Evolutionary conservation across 257 asterid genomes (phyloP).

Genomic region (Solanum raphanifolium): DNA sequence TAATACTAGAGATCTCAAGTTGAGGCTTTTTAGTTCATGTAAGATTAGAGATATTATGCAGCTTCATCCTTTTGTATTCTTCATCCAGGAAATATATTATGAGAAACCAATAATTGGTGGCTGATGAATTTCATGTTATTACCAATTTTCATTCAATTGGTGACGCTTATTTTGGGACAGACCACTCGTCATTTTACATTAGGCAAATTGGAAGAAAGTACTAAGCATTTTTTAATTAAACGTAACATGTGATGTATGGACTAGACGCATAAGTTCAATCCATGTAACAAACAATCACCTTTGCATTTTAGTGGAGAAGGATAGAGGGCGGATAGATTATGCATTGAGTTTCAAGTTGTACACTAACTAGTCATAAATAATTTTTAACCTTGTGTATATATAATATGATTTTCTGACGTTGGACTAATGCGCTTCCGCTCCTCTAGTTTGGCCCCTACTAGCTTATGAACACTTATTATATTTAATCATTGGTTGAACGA

Average conservation of each 20-base stretch:
- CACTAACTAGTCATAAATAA: background rate
- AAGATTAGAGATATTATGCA: background rate
- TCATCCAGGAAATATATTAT: background rate
- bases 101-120: background rate
- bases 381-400: background rate
- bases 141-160: background rate
- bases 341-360: background rate
- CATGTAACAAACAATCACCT: background rate
- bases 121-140: background rate
- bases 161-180: background rate
- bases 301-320: background rate
- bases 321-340: background rate
- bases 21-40: background rate
- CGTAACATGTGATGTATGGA: background rate
- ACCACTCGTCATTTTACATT: background rate
- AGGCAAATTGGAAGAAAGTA: background rate
- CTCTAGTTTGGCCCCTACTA: background rate
- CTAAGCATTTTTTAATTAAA: background rate
- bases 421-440: background rate
- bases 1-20: background rate
- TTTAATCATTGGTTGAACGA: background rate
- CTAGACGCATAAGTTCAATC: background rate
- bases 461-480: background rate
- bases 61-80: background rate
- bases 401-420: background rate